Percentiles rank a stretch among this genome's conserved stretches.
These are phyloP conservation scores for Chenopodium formosanum DNA, from an alignment of 148 eudicot species.

Conservation along the genomic window DNA sequence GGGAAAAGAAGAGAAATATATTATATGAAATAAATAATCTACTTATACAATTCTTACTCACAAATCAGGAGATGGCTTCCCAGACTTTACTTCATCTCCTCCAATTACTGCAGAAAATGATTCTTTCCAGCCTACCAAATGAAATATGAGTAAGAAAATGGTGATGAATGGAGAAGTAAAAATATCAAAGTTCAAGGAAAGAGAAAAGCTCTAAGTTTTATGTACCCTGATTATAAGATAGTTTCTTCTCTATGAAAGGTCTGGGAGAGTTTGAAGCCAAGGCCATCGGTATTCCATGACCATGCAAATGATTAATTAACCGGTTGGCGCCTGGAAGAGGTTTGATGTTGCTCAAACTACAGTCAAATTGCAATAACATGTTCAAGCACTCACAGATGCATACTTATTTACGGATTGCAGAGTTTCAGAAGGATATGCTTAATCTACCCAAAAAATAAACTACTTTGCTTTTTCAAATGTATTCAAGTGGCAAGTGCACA, in stretches of 20 bases:
- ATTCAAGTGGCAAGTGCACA: neutral
- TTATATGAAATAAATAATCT: too few species aligned
- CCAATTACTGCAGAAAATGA: slow-evolving; percentile 74
- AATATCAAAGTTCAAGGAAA: too few species aligned
- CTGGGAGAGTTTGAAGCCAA: slow-evolving; percentile 94
- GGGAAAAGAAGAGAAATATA: neutral
- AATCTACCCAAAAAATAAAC: neutral
- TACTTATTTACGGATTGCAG: neutral
- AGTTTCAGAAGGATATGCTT: neutral
- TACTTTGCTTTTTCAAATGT: neutral
- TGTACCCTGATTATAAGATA: slow-evolving; percentile 69
- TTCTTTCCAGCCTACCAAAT: slow-evolving; percentile 72
- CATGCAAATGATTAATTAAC: slow-evolving; percentile 66
- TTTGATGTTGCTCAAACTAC: slow-evolving; percentile 34
- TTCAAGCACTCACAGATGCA: neutral
- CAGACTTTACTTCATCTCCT: slow-evolving; percentile 74
- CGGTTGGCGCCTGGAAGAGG: slow-evolving; percentile 31
- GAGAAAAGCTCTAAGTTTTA: slow-evolving; percentile 8
- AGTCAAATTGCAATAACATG: slow-evolving; percentile 20
- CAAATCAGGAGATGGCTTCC: slow-evolving; percentile 88
- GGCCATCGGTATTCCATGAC: slow-evolving; percentile 71
- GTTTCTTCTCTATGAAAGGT: slow-evolving; percentile 60
- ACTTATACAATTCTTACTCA: slow-evolving; percentile 20
- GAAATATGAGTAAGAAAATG: slow-evolving; percentile 2
- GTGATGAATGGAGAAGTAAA: neutral